Evolutionary conservation across 2,329 filamentous ascomycete genomes (phyloP).

Genomic region (Beauveria asiatica): DNA sequence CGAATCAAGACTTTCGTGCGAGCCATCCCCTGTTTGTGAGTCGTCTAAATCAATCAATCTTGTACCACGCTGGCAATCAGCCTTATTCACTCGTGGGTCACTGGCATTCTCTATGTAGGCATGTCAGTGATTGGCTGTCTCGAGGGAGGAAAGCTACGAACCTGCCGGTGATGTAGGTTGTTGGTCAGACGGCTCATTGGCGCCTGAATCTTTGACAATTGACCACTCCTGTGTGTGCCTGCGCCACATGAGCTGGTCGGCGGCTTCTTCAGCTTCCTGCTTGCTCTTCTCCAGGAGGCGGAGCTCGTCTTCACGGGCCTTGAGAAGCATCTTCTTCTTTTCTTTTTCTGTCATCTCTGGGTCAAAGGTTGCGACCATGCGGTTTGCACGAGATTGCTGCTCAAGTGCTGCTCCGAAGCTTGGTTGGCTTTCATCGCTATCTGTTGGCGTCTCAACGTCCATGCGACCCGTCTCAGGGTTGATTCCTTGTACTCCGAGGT

Average conservation of each 20-base stretch:
- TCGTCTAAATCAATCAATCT: conserved; percentile 11
- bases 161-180: not conserved
- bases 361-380: conserved; percentile 24
- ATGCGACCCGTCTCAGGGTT: conserved; percentile 48
- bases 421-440: conserved; percentile 33
- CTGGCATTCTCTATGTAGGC: not conserved
- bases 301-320: conserved; percentile 27
- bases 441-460: conserved; percentile 41
- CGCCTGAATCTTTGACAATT: conserved; percentile 40
- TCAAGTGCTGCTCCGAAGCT: conserved; percentile 17
- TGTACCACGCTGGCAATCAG: not conserved
- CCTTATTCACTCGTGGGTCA: not conserved
- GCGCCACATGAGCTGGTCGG: conserved; percentile 33
- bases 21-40: not conserved
- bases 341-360: conserved; percentile 28
- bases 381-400: conserved; percentile 24
- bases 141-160: not conserved
- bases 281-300: conserved; percentile 36
- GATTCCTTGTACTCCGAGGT: conserved; percentile 48
- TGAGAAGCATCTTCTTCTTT: conserved; percentile 26
- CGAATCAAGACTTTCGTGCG: not conserved
- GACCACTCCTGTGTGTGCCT: conserved; percentile 41
- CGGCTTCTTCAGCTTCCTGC: conserved; percentile 23
- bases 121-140: not conserved
- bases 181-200: conserved; percentile 17